Percentiles rank a stretch among this genome's conserved stretches.
These are phyloP conservation scores for Colletotrichum godetiae DNA, from an alignment of 2,329 filamentous ascomycete genomes.

Conservation along the genomic window DNA sequence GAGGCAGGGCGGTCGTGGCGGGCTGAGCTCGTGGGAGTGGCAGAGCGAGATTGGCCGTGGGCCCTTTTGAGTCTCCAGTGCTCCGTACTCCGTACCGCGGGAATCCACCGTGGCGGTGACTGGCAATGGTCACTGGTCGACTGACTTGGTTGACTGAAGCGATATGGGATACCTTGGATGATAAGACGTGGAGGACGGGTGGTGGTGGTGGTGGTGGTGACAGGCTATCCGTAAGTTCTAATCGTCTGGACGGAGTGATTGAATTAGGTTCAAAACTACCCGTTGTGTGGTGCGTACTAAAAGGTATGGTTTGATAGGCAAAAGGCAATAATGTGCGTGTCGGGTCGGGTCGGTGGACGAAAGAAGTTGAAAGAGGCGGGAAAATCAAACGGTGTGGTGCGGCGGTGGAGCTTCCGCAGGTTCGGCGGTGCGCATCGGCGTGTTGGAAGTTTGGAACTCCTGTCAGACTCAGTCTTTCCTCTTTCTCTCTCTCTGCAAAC, in stretches of 20 bases:
- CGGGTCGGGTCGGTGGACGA: neutral
- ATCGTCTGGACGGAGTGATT: neutral
- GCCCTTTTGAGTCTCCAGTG: neutral
- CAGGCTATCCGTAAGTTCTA: neutral
- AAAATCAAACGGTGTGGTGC: neutral
- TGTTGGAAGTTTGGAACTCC: neutral
- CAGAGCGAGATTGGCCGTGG: constrained; percentile 31
- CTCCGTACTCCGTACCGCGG: no score
- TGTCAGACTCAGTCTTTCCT: neutral
- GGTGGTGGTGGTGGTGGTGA: neutral
- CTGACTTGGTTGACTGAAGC: neutral
- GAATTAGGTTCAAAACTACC: neutral
- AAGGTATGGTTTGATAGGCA: neutral
- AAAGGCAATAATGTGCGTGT: neutral
- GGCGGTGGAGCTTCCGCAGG: neutral
- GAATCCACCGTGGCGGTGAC: constrained; percentile 2
- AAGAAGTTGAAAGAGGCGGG: neutral
- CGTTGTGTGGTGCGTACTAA: neutral
- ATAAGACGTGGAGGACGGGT: neutral
- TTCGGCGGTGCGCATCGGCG: neutral
- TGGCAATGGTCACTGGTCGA: neutral
- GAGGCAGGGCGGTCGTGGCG: constrained; percentile 25
- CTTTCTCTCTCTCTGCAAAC: neutral
- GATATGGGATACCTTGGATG: neutral
- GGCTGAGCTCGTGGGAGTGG: constrained; percentile 22